Base-by-base conservation (phyloP, 345 rosid genomes). In the Microthlaspi erraticum region DNA sequence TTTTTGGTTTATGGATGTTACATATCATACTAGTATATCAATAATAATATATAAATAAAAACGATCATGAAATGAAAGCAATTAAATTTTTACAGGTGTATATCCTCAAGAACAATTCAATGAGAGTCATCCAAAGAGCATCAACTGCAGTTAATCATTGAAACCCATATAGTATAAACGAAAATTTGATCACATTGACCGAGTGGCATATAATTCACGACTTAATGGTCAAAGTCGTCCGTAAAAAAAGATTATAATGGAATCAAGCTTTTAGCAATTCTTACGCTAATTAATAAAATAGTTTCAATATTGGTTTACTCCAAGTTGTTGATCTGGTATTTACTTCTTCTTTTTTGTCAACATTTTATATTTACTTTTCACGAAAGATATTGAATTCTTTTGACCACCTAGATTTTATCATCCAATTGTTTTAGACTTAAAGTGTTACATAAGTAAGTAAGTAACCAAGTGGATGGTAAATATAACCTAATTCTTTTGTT, bases 171-270 rank as follows among this genome's bases (percentile, higher is more conserved):
- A 36, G 1, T 39, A 8, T 2, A 42, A 26, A 23, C 8, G 8
- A 18, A 20, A 20, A 9, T 6, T 18, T 56, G 34, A 9, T 57
- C 38, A 57, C 7, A 45, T 57, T 45, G 64, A n/a, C 46, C 11
- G 8, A 39, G 37, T 41, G 34, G 67, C 68, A 51, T 42, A 39
- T 60, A 17, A 60, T 60, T 60, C 10, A 31, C 20, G 60, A 48
- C 51, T 29, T 11, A 31, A 31, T 38, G 29, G 68, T 60, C 60
- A 60, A 71, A 51, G 75, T 71, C 75, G 32, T 49, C 39, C 10
- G n/a, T 48, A 26, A 36, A 46, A 46, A 38, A 69, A 69, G 6
- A 34, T 32, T 3, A 17, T 32, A 46, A 41, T 31, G 43, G 34
- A 71, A 50, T 71, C 52, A 37, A 29, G 7, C 53, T 32, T 71